Evolutionary conservation across 2,329 filamentous ascomycete species (phyloP).

Genomic region (Stylonectria norvegica): DNA sequence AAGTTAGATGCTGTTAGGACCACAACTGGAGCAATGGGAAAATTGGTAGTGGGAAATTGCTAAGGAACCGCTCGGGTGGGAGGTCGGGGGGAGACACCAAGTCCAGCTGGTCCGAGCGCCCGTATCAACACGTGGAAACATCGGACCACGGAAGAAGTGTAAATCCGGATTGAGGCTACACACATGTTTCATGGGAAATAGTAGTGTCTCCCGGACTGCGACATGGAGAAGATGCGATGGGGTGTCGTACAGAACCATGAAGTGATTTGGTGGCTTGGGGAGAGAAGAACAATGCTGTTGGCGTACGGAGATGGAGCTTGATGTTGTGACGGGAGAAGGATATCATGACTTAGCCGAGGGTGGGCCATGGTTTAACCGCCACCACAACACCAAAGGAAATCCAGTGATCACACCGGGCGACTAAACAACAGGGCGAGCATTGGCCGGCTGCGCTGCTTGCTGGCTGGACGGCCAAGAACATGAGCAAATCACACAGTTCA

Average conservation of each 20-base stretch:
- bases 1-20: constrained; percentile 35
- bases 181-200: constrained; percentile 2
- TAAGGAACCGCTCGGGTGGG: constrained; percentile 21
- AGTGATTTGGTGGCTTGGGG: too few species aligned
- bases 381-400: too few species aligned
- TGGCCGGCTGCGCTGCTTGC: too few species aligned
- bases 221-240: not conserved
- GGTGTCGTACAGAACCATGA: too few species aligned
- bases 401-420: too few species aligned
- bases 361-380: constrained; percentile 30
- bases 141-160: constrained; percentile 10
- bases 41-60: constrained; percentile 42
- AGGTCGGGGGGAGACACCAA: constrained; percentile 21
- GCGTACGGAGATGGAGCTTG: too few species aligned
- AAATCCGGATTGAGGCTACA: constrained; percentile 5
- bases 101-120: constrained; percentile 28
- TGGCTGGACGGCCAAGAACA: too few species aligned
- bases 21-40: constrained; percentile 33
- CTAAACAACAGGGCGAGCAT: too few species aligned
- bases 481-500: too few species aligned
- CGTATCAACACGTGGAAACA: constrained; percentile 9
- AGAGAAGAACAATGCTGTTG: too few species aligned
- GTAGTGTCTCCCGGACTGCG: constrained; percentile 3
- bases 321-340: too few species aligned
- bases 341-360: constrained; percentile 31